Percentiles rank a stretch among this genome's conserved stretches.
Conservation (phyloP, 2,329 filamentous ascomycete species). For the Didymella sp. region DNA sequence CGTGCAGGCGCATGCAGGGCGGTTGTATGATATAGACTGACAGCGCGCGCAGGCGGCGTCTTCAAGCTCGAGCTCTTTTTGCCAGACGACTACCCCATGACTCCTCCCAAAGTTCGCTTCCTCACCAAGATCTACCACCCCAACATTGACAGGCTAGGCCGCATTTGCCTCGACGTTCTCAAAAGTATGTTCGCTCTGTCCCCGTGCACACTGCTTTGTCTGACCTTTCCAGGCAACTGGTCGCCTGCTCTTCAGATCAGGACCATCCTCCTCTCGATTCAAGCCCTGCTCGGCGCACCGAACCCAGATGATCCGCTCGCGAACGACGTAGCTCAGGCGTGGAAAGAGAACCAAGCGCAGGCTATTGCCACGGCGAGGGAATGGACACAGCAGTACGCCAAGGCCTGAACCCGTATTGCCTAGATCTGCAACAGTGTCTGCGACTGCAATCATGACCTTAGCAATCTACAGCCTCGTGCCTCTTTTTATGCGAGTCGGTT, state of each 20-base stretch:
- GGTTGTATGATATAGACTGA: background rate
- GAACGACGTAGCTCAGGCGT: constrained; percentile 95
- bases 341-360: constrained; percentile 94
- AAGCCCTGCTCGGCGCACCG: constrained; percentile 91
- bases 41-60: constrained; percentile 67
- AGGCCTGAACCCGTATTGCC: constrained; percentile 29
- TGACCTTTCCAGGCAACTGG: constrained; percentile 79
- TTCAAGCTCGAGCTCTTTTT: constrained; percentile 98
- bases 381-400: constrained; percentile 86
- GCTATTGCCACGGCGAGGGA: constrained; percentile 91
- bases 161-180: constrained; percentile 95
- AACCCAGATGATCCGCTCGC: constrained; percentile 99
- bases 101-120: constrained; percentile 96
- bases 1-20: constrained; percentile 29
- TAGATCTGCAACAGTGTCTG: background rate
- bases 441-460: background rate
- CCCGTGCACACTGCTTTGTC: background rate
- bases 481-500: background rate
- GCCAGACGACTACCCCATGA: constrained; percentile 99
- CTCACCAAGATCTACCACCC: constrained; percentile 99
- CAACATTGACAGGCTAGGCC: constrained; percentile 96
- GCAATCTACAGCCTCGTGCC: background rate
- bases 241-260: constrained; percentile 96
- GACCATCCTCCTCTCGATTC: constrained; percentile 97
- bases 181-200: constrained; percentile 71